Percentiles rank a stretch among this genome's conserved stretches.
phyloP scores from a whole-genome alignment of 306 rosid species.

The Inga oerstediana region DNA sequence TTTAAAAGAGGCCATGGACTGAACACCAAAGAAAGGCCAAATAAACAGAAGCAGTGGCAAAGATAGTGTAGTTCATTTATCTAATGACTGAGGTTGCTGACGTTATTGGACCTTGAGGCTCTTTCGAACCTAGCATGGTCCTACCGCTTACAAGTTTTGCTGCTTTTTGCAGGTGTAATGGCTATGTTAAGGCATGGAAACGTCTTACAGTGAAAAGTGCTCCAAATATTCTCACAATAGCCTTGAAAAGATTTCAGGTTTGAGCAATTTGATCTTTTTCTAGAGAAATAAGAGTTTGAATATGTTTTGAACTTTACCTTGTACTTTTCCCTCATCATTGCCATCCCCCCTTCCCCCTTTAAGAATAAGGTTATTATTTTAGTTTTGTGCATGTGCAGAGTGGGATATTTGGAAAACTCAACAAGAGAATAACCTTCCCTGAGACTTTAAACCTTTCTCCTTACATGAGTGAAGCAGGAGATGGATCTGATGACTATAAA shows the following conservation, averaged over 20 bases:
- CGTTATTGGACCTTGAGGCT: too few species aligned
- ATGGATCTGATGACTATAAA: slow-evolving; percentile 68
- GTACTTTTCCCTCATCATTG: neutral
- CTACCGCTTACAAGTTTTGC: slow-evolving; percentile 31
- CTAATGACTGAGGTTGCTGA: neutral
- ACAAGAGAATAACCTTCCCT: slow-evolving; percentile 90
- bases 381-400: slow-evolving; percentile 53
- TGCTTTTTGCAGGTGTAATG: slow-evolving; percentile 82
- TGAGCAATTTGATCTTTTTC: slow-evolving; percentile 21
- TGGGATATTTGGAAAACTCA: slow-evolving; percentile 95
- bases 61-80: neutral
- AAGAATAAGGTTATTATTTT: neutral
- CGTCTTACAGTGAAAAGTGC: slow-evolving; percentile 79
- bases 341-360: neutral
- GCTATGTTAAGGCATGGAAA: slow-evolving; percentile 94
- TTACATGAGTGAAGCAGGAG: slow-evolving; percentile 84
- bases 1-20: neutral
- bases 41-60: neutral
- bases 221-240: slow-evolving; percentile 92
- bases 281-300: neutral
- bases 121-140: neutral
- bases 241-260: slow-evolving; percentile 99
- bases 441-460: slow-evolving; percentile 83
- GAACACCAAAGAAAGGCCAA: slow-evolving; percentile 7
- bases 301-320: neutral